Conservation (phyloP, 2,329 filamentous ascomycete species). For the Cladophialophora exuberans region DNA sequence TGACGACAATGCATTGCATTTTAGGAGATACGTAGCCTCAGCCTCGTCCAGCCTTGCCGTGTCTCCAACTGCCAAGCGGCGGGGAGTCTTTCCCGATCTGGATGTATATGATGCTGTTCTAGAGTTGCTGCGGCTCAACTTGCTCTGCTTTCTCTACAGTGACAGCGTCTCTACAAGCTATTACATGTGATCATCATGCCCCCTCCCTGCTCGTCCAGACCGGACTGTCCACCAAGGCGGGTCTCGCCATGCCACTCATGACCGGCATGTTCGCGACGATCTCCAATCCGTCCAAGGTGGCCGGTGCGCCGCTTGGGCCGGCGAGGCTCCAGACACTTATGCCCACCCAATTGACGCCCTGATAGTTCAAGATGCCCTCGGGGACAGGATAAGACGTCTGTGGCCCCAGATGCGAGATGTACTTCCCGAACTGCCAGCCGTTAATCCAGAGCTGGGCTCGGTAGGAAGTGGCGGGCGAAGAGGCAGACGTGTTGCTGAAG, state of each 20-base stretch:
- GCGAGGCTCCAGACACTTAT: neutral
- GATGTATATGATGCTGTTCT: too few species aligned
- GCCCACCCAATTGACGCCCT: neutral
- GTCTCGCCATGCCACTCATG: neutral
- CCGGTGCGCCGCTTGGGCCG: neutral
- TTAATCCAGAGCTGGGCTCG: neutral
- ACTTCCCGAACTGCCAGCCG: neutral
- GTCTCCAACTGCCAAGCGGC: constrained; percentile 5
- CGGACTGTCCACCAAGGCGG: too few species aligned
- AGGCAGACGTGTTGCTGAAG: neutral
- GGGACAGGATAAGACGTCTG: neutral
- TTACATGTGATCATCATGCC: too few species aligned
- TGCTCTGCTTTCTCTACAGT: too few species aligned
- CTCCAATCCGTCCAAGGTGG: neutral
- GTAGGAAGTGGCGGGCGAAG: neutral
- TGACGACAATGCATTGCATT: neutral
- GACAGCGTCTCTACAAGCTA: too few species aligned
- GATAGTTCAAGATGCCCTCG: neutral
- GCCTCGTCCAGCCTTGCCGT: constrained; percentile 8
- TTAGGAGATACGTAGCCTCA: constrained; percentile 14
- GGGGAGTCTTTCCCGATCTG: too few species aligned
- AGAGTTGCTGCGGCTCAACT: too few species aligned
- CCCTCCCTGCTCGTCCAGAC: too few species aligned
- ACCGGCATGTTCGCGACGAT: neutral
- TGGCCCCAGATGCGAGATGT: neutral